Base-by-base conservation (phyloP, 2,329 filamentous ascomycete genomes). In the Chlorencoelia australis region DNA sequence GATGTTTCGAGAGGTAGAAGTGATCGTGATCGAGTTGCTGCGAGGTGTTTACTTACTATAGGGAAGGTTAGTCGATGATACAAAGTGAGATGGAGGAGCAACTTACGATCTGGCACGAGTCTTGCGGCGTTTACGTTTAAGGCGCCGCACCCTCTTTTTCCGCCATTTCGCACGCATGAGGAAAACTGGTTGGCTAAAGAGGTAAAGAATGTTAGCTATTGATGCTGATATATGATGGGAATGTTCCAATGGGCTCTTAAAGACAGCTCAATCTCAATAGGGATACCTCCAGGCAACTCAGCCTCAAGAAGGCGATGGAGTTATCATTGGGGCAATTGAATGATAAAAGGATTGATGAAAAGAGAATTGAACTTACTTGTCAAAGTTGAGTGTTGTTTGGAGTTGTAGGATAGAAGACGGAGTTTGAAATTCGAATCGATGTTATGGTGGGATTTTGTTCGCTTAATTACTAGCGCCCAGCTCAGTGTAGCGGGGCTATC, bases 61-160 rank as follows among this genome's bases (percentile, higher is more conserved):
- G 26, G 21, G 32, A n/a, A 22, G 25, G 37, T 55, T 30, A 54
- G 46, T 18, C n/a, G 25, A 16, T 26, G 15, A 17, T 24, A 9
- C 26, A 14, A 28, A 26, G 9, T n/a, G 10, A 39, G 22, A 7
- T n/a, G 9, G 9, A 20, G 15, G 27, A 27, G 40, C 27, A 47
- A 69, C 87, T 77, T 76, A 96, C 91, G 80, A 88, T 73, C 91
- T 74, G 61, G 89, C 91, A 67, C 91, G 80, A 73, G 91, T 94
- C 89, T 98, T 98, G 87, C 91, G 93, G 75, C 91, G 87, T 88
- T 98, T 98, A 66, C 88, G 82, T 83, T 96, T 96, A 69, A 98
- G 86, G 70, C 91, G 82, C 62, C 91, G 79, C 72, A 94, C 88
- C 68, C 91, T 79, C 89, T 98, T 98, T 84, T 98, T 98, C 78